Evolutionary conservation across 768 basidiomycete genomes (phyloP).

Genomic region (Boletus sp.): DNA sequence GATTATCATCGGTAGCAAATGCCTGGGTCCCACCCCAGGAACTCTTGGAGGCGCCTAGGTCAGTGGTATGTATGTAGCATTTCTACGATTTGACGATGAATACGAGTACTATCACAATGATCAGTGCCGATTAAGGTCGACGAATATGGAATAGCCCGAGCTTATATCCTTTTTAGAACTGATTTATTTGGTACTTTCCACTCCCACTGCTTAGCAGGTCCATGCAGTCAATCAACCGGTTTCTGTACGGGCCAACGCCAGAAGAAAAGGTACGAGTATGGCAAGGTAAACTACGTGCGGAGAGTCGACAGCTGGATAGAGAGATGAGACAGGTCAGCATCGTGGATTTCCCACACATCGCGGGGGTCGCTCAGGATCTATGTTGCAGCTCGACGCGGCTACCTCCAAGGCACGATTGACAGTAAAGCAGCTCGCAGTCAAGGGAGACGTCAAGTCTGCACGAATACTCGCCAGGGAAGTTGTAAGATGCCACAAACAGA

Average conservation of each 20-base stretch:
- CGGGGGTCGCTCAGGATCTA: constrained; percentile 13
- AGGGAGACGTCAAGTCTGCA: constrained; percentile 91
- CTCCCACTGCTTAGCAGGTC: constrained; percentile 7
- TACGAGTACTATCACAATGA: neutral
- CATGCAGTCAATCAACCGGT: constrained; percentile 89
- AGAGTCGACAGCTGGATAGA: constrained; percentile 81
- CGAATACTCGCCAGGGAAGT: constrained; percentile 90
- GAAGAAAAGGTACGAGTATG: constrained; percentile 91
- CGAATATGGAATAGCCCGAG: constrained; percentile 5
- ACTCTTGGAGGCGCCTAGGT: neutral
- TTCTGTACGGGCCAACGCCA: constrained; percentile 93
- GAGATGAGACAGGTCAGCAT: constrained; percentile 90
- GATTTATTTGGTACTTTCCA: neutral
- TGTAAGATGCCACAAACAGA: constrained; percentile 93
- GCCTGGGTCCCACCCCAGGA: neutral
- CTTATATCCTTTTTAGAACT: constrained; percentile 13
- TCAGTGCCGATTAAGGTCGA: neutral
- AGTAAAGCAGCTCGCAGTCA: constrained; percentile 85
- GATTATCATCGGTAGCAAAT: neutral
- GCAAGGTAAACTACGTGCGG: constrained; percentile 82
- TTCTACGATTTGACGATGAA: neutral
- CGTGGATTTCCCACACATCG: constrained; percentile 9
- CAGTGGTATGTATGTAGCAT: neutral
- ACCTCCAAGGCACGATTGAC: constrained; percentile 73
- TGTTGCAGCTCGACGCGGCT: constrained; percentile 69